Percentiles rank a stretch among this genome's conserved stretches.
Evolutionary conservation across 2,329 filamentous ascomycete genomes (phyloP).

Genomic region (Cordyceps javanica): DNA sequence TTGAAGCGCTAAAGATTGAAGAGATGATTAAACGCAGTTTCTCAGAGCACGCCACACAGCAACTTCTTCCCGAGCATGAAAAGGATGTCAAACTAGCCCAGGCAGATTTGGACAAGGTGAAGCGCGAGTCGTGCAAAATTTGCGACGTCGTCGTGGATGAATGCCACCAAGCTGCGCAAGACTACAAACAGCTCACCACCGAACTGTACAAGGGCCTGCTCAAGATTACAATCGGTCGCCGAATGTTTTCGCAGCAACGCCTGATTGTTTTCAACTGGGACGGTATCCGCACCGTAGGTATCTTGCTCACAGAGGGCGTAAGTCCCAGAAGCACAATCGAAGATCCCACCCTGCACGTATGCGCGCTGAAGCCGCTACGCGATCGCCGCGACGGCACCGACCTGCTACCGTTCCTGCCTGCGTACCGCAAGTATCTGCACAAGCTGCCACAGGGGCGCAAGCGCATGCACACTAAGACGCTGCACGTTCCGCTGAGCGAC

Average conservation of each 20-base stretch:
- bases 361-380: conserved; percentile 67
- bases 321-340: conserved; percentile 50
- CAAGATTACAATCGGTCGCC: conserved; percentile 73
- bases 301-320: conserved; percentile 71
- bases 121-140: conserved; percentile 72
- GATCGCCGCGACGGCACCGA: conserved; percentile 74
- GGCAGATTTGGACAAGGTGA: conserved; percentile 84
- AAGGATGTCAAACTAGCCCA: conserved; percentile 90
- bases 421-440: conserved; percentile 62
- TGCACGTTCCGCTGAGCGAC: conserved; percentile 67
- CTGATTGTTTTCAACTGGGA: conserved; percentile 82
- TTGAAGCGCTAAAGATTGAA: conserved; percentile 96
- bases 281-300: conserved; percentile 73
- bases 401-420: conserved; percentile 72
- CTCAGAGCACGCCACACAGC: conserved; percentile 95
- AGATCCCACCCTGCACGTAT: conserved; percentile 66
- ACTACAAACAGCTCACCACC: conserved; percentile 70
- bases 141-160: conserved; percentile 76
- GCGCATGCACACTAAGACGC: conserved; percentile 61
- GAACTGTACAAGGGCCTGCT: conserved; percentile 74
- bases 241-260: conserved; percentile 69
- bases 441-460: conserved; percentile 59
- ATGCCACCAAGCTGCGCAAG: conserved; percentile 76
- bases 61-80: conserved; percentile 88
- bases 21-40: conserved; percentile 99